Conservation (phyloP, 1,284 basidiomycete species). For the Ustilago tritici region DNA sequence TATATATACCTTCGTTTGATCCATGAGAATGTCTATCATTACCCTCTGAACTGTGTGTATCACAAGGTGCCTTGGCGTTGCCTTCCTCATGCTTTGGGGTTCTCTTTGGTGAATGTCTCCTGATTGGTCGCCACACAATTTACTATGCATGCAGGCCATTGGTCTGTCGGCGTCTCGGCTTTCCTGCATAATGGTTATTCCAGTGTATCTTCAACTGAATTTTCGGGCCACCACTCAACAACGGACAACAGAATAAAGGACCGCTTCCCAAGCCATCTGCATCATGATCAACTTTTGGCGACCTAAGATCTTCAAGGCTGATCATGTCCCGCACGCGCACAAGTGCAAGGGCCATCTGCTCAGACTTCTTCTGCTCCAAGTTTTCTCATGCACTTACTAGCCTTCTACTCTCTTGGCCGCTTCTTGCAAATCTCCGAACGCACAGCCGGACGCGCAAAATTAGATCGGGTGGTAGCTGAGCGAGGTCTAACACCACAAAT, state of each 20-base stretch:
- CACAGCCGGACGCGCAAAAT: constrained; percentile 8
- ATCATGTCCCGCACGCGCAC: constrained; percentile 8
- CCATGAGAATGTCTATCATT: too few relatives aligned
- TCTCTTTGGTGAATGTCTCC: too few relatives aligned
- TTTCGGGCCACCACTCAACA: neutral
- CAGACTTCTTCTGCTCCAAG: neutral
- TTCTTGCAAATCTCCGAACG: constrained; percentile 3
- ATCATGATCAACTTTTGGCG: neutral
- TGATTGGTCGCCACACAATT: too few relatives aligned
- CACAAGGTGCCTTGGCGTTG: too few relatives aligned
- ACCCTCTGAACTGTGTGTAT: too few relatives aligned
- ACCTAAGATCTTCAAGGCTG: neutral
- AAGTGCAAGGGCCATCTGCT: constrained; percentile 6
- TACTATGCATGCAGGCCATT: too few relatives aligned
- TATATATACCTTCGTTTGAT: too few relatives aligned
- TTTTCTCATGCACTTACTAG: neutral
- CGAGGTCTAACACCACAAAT: neutral
- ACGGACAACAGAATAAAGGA: neutral
- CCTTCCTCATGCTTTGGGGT: too few relatives aligned
- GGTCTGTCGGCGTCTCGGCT: too few relatives aligned
- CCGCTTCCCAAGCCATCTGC: neutral
- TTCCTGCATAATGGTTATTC: too few relatives aligned
- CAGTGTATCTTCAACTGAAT: too few relatives aligned
- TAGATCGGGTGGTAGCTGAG: neutral
- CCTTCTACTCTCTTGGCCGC: neutral